These are phyloP conservation scores for Sporothrix brunneoviolacea DNA, from an alignment of 2,329 filamentous ascomycete species.

Conservation along the genomic window DNA sequence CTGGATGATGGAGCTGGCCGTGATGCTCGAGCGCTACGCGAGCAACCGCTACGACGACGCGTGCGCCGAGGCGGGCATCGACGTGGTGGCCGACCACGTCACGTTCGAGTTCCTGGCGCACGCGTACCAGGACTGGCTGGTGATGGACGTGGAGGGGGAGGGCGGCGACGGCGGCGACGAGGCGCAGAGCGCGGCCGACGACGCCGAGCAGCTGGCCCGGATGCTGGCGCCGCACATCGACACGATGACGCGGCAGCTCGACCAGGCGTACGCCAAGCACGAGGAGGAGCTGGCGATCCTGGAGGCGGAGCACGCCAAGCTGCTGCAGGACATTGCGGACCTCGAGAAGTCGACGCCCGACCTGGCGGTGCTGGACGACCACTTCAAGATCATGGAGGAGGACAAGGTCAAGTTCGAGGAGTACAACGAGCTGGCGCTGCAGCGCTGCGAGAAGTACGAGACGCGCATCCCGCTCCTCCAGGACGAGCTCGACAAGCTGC, in stretches of 20 bases:
- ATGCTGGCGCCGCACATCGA: conserved; percentile 78
- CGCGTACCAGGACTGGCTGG: conserved; percentile 89
- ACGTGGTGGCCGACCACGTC: conserved; percentile 83
- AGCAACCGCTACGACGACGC: conserved; percentile 80
- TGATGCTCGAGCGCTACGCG: conserved; percentile 83
- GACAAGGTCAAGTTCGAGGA: conserved; percentile 93
- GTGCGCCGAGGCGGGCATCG: conserved; percentile 78
- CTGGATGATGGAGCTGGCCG: conserved; percentile 98
- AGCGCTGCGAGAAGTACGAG: conserved; percentile 84
- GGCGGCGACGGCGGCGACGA: too few relatives aligned
- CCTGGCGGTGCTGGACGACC: conserved; percentile 74
- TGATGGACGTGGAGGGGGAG: conserved; percentile 90
- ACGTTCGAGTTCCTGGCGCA: conserved; percentile 88
- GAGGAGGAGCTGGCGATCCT: conserved; percentile 75
- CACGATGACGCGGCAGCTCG: conserved; percentile 81
- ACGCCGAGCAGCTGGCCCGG: conserved; percentile 67
- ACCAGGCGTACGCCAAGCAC: conserved; percentile 77
- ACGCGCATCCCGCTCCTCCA: conserved; percentile 74
- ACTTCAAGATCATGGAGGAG: conserved; percentile 89
- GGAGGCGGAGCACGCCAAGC: conserved; percentile 74
- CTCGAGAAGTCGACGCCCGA: conserved; percentile 81
- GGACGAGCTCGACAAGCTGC: conserved; percentile 74
- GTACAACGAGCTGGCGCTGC: conserved; percentile 79
- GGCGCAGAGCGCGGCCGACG: conserved; percentile 66
- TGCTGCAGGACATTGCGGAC: conserved; percentile 82